These are phyloP conservation scores for Pseudogymnoascus sp. DNA, from an alignment of 2,329 filamentous ascomycete species.

Conservation along the genomic window DNA sequence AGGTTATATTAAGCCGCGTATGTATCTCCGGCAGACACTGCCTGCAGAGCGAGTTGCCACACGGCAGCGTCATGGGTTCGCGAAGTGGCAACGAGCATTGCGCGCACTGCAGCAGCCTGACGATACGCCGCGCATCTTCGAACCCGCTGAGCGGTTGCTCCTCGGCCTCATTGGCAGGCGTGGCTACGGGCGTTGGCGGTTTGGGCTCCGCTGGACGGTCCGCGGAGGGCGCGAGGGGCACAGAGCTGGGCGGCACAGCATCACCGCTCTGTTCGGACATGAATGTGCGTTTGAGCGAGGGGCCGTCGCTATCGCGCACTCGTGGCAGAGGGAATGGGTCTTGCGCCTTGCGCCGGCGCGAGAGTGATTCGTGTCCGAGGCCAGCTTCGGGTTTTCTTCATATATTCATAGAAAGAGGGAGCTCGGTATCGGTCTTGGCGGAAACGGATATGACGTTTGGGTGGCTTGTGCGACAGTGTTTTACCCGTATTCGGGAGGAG, in stretches of 20 bases:
- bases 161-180: background rate
- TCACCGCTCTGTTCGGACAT: constrained; percentile 4
- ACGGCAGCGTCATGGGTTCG: constrained; percentile 68
- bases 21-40: constrained; percentile 62
- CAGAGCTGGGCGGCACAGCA: constrained; percentile 6
- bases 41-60: constrained; percentile 70
- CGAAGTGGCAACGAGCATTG: constrained; percentile 61
- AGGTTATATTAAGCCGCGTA: constrained; percentile 62
- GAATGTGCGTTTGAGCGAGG: constrained; percentile 1
- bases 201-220: background rate
- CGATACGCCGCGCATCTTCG: constrained; percentile 31
- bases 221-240: background rate
- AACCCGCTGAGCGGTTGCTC: background rate
- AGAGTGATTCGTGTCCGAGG: background rate
- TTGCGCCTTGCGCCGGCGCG: constrained; percentile 2
- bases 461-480: background rate
- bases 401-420: background rate
- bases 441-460: background rate
- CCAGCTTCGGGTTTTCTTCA: background rate
- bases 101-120: constrained; percentile 70
- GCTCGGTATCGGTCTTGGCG: constrained; percentile 3
- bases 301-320: background rate
- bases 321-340: background rate
- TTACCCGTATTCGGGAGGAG: background rate
- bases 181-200: background rate